Percentiles rank a stretch among this genome's conserved stretches.
These are phyloP conservation scores for Wallacemonas sp. DNA, from an alignment of 208 protist genomes.

Conservation along the genomic window DNA sequence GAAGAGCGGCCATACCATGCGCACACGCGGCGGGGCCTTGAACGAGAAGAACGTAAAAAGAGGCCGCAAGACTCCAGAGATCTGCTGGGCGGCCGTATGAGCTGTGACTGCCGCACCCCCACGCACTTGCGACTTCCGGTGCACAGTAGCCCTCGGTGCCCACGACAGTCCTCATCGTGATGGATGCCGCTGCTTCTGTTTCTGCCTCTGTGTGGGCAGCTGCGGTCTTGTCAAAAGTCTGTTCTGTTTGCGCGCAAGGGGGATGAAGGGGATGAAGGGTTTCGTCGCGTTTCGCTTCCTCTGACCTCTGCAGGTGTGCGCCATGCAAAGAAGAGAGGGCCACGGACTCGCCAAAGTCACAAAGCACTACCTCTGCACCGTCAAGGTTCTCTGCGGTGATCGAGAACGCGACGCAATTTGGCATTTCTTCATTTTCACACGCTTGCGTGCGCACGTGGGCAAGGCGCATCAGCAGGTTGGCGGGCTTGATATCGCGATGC, in stretches of 20 bases:
- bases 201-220: no score
- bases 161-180: constrained; percentile 26
- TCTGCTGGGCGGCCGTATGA: constrained; percentile 26
- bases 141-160: constrained; percentile 25
- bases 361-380: constrained; percentile 20
- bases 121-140: constrained; percentile 29
- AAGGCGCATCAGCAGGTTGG: constrained; percentile 32
- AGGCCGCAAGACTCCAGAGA: constrained; percentile 31
- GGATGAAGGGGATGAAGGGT: no score
- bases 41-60: constrained; percentile 33
- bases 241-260: no score
- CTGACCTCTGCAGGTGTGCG: no score
- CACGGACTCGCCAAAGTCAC: constrained; percentile 28
- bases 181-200: no score
- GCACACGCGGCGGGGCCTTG: constrained; percentile 16
- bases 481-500: constrained; percentile 45
- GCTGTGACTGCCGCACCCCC: constrained; percentile 23
- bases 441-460: no score
- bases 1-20: constrained; percentile 22
- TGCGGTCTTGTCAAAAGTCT: no score
- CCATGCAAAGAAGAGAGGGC: background rate
- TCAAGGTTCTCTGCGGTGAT: no score
- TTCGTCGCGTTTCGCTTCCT: no score
- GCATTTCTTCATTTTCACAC: no score
- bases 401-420: no score